Evolutionary conservation across 2,329 filamentous ascomycete species (phyloP).

Genomic region (Huntiella bhutanensis): DNA sequence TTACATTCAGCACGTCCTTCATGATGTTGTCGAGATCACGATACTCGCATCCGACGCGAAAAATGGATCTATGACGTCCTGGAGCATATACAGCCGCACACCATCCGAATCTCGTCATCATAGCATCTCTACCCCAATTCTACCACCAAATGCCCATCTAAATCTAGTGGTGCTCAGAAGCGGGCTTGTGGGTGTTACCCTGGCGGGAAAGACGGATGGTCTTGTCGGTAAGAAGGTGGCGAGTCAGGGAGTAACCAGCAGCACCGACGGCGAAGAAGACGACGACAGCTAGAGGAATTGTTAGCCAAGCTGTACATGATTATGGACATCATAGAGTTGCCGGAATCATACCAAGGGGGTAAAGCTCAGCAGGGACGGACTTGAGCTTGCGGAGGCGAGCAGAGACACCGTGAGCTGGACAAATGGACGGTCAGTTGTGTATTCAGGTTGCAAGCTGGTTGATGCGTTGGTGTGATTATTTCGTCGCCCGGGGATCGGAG

Average conservation of each 20-base stretch:
- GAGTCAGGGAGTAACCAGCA: conserved; percentile 60
- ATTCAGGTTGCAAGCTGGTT: not conserved
- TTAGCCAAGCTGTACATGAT: conserved; percentile 13
- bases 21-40: not conserved
- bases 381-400: conserved; percentile 82
- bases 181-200: conserved; percentile 17
- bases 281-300: conserved; percentile 47
- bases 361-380: conserved; percentile 82
- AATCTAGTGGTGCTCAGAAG: conserved; percentile 21
- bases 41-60: not conserved
- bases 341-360: conserved; percentile 57
- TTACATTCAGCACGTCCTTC: conserved; percentile 4
- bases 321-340: conserved; percentile 1
- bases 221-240: conserved; percentile 79
- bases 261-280: conserved; percentile 67
- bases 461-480: no score
- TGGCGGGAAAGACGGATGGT: conserved; percentile 73
- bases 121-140: conserved; percentile 15
- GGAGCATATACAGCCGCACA: not conserved
- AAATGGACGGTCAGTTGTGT: not conserved
- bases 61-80: not conserved
- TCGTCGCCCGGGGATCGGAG: no score
- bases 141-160: not conserved
- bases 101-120: not conserved
- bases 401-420: conserved; percentile 78